A percentile compares a stretch with the other conserved stretches of the same genome.
Evolutionary conservation across 192 early-diverging fungal genomes (phyloP).

Genomic region (Rhizophlyctis rosea): DNA sequence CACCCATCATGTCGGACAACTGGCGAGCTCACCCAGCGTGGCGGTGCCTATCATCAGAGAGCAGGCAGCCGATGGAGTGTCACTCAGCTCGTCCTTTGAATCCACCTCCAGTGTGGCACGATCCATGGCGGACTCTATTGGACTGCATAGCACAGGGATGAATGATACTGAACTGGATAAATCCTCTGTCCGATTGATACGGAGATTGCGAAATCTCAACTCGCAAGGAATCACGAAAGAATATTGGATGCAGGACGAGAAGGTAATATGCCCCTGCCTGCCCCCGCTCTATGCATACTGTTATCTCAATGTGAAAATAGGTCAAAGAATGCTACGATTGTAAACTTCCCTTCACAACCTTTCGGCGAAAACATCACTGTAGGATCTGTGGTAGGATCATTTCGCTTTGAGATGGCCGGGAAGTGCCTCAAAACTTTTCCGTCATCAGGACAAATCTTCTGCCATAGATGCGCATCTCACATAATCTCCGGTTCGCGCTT

Average conservation of each 20-base stretch:
- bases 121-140: not conserved
- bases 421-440: not conserved
- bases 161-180: slow-evolving; percentile 24
- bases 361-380: slow-evolving; percentile 76
- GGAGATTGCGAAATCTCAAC: slow-evolving; percentile 24
- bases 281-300: no score
- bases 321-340: slow-evolving; percentile 80
- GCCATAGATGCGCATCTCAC: slow-evolving; percentile 69
- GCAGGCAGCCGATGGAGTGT: not conserved
- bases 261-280: slow-evolving; percentile 38
- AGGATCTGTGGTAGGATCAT: slow-evolving; percentile 67
- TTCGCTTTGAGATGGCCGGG: not conserved
- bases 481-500: slow-evolving; percentile 65
- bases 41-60: not conserved
- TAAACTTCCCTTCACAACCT: slow-evolving; percentile 64
- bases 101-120: slow-evolving; percentile 12
- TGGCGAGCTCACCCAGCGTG: not conserved
- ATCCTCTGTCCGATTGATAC: slow-evolving; percentile 27
- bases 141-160: not conserved
- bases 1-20: not conserved
- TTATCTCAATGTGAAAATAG: slow-evolving; percentile 4
- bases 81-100: slow-evolving; percentile 6
- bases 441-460: slow-evolving; percentile 67
- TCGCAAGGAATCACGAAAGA: slow-evolving; percentile 43
- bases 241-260: slow-evolving; percentile 85